Percentiles rank a stretch among this genome's conserved stretches.
Conservation (phyloP, 2,329 filamentous ascomycete genomes). For the Atkinsonella texensis region DNA sequence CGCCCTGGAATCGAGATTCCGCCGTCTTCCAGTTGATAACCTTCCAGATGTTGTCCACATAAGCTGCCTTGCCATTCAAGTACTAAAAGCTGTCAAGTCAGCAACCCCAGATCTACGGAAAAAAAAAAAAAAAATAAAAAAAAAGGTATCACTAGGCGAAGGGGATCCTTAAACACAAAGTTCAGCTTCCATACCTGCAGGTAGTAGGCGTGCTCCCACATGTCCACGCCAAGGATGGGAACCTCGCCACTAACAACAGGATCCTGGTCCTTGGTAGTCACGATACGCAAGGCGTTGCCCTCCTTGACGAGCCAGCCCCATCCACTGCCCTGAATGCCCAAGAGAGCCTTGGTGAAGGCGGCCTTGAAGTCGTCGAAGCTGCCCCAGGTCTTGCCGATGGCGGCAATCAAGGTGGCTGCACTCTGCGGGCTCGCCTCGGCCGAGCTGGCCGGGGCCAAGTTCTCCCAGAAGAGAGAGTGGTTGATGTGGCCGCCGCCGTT, state of each 20-base stretch:
- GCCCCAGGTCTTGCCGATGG: conserved; percentile 58
- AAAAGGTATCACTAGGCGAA: conserved; percentile 3
- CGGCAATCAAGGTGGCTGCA: conserved; percentile 42
- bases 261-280: conserved; percentile 81
- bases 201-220: conserved; percentile 94
- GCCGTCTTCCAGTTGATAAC: conserved; percentile 68
- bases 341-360: conserved; percentile 51
- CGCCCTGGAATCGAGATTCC: conserved; percentile 47
- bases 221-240: conserved; percentile 70
- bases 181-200: conserved; percentile 60
- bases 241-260: conserved; percentile 51
- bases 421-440: conserved; percentile 40
- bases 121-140: not conserved
- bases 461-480: conserved; percentile 87
- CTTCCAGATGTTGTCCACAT: conserved; percentile 66
- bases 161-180: too few relatives aligned
- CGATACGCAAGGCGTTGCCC: conserved; percentile 49
- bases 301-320: conserved; percentile 80
- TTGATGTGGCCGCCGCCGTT: conserved; percentile 90
- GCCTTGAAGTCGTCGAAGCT: conserved; percentile 52
- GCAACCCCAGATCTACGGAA: not conserved
- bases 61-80: conserved; percentile 62
- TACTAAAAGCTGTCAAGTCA: conserved; percentile 41
- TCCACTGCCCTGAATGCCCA: conserved; percentile 70
- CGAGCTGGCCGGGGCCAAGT: conserved; percentile 51